phyloP scores from a whole-genome alignment of 2,329 filamentous ascomycete genomes.

The Ceratocystis eucalypticola region DNA sequence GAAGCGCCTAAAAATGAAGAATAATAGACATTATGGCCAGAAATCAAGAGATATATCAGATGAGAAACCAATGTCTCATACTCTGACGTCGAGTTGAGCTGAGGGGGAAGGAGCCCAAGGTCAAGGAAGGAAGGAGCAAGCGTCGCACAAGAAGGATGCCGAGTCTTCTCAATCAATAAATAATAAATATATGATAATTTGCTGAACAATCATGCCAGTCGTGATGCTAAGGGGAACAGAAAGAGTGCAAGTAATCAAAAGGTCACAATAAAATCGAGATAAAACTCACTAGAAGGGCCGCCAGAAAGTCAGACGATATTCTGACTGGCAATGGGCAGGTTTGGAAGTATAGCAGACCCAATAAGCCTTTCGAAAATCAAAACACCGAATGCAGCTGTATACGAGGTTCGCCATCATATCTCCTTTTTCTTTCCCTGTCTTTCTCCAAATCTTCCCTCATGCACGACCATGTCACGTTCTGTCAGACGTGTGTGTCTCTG shows the following conservation, averaged over 20 bases:
- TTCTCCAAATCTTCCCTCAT: neutral
- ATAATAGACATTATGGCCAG: neutral
- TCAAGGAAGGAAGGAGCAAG: neutral
- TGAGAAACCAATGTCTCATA: neutral
- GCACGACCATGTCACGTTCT: neutral
- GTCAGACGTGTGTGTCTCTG: neutral
- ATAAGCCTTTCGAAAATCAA: neutral
- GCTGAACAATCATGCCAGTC: neutral
- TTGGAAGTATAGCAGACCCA: too few species aligned
- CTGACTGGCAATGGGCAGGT: too few species aligned
- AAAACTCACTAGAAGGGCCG: too few species aligned
- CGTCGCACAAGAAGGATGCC: constrained; percentile 2
- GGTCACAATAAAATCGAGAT: neutral
- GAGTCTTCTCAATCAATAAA: neutral
- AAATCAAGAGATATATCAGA: neutral
- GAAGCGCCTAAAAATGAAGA: too few species aligned
- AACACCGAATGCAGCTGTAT: neutral
- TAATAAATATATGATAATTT: neutral
- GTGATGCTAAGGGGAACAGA: neutral
- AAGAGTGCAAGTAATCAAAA: neutral
- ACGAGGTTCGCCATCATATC: neutral
- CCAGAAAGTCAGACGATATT: too few species aligned
- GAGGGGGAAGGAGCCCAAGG: neutral
- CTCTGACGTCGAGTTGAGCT: neutral
- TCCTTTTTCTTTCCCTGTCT: neutral